Base-by-base conservation (phyloP, 805 yeast species). In the Teunomyces stri region DNA sequence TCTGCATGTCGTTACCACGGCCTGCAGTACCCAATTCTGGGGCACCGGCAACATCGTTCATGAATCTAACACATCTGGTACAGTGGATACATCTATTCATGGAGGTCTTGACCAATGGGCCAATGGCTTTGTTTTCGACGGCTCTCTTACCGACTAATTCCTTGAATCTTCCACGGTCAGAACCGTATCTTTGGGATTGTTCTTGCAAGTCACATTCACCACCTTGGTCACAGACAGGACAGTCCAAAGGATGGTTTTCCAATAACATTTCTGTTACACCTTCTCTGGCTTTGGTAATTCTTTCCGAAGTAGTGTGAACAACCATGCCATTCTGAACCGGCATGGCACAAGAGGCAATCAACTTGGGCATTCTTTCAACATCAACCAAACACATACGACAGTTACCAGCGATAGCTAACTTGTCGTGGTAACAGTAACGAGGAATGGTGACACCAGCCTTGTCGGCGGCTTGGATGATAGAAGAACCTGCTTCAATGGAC, bases 21-120 rank as follows among this genome's bases (percentile, higher is more conserved):
- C 96, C 96, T 36, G 91, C 65, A 48, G 92, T 81, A 57, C 96
- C 96, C 53, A 88, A 80, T 69, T 89, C 96, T 13, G 96, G 89
- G 34, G 96, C 94, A 54, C 96, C 96, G 34, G 96, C 96, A 52
- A 88, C 85, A 62, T 88, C 96, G 68, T 89, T 88, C 76, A 90
- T 75, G 70, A 88, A 88, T 61, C 96, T 81, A 18, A 88, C 90
- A 76, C 96, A 88, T 64, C 96, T 79, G 27, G 96, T 88, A 74
- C 96, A 88, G 69, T 88, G 96, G 61, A 88, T 88, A 70, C 96
- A 88, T 67, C 96, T 80, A 74, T 89, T 88, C 96, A 88, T 88
- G 39, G 90, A 84, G 37, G 96, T 88, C 72, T 88, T 88, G 62
- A 88, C 86, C 59, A 88, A 76, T 2, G 96, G 96, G 35, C 96